These are phyloP conservation scores for Metarhizium album DNA, from an alignment of 2,329 filamentous ascomycete species.

Conservation along the genomic window DNA sequence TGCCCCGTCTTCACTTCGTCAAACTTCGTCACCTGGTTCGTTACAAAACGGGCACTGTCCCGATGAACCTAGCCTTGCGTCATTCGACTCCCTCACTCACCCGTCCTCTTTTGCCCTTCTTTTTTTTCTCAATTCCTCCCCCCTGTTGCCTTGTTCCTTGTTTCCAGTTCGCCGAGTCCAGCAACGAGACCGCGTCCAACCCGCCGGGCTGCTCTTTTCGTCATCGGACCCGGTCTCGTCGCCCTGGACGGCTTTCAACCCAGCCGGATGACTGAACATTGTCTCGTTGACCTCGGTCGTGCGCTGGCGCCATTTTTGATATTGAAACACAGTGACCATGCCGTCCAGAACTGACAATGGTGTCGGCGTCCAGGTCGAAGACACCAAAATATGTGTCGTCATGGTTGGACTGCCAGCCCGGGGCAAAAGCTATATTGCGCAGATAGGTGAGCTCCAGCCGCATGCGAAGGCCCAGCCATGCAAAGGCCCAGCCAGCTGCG, in stretches of 20 bases:
- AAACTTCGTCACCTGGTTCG: not conserved
- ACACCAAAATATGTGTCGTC: constrained; percentile 93
- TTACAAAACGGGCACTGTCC: not conserved
- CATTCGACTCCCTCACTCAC: not conserved
- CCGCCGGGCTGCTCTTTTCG: not conserved
- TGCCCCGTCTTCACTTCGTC: not conserved
- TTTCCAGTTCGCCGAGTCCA: not conserved
- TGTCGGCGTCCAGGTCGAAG: constrained; percentile 76
- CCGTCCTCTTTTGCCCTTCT: not conserved
- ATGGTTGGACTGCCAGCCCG: constrained; percentile 96
- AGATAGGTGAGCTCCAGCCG: constrained; percentile 63
- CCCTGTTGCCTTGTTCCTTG: not conserved
- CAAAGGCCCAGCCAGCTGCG: too few relatives aligned
- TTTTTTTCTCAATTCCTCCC: not conserved
- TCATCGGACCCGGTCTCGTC: not conserved
- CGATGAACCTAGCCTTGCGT: not conserved
- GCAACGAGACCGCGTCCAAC: not conserved
- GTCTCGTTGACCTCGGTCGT: constrained; percentile 6
- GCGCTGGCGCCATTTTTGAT: constrained; percentile 8
- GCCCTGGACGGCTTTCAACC: not conserved
- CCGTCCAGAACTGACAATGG: constrained; percentile 45
- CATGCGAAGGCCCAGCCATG: not conserved
- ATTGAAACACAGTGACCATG: constrained; percentile 22
- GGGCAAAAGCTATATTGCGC: constrained; percentile 94
- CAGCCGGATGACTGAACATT: constrained; percentile 4